These are phyloP conservation scores for Nephromyces sp. DNA, from an alignment of 169 alveolate genomes.

Conservation along the genomic window DNA sequence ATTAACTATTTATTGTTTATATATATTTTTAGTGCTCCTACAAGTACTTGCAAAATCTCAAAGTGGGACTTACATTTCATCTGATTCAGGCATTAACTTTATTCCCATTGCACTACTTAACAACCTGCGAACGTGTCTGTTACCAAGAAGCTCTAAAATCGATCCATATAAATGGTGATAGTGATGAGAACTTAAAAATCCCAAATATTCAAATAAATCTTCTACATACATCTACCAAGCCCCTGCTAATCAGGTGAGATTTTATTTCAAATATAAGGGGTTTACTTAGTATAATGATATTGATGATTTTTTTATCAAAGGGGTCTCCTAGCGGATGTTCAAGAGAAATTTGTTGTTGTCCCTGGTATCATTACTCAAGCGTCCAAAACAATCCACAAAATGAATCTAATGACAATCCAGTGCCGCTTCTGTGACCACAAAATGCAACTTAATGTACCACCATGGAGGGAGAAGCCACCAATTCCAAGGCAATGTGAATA, in stretches of 20 bases:
- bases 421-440: constrained; percentile 37
- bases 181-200: neutral
- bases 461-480: constrained; percentile 32
- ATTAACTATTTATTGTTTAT: no score
- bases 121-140: constrained; percentile 31
- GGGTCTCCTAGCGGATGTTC: neutral
- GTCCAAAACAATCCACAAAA: neutral
- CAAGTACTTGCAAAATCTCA: no score
- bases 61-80: no score
- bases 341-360: neutral
- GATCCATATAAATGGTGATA: neutral
- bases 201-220: neutral
- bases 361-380: constrained; percentile 14
- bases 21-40: no score
- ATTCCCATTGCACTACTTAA: constrained; percentile 27
- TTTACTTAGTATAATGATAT: no score
- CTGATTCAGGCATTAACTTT: constrained; percentile 14
- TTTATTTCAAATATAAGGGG: no score
- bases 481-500: constrained; percentile 27
- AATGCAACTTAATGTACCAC: constrained; percentile 23
- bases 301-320: no score
- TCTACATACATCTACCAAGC: neutral
- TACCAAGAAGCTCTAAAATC: constrained; percentile 19
- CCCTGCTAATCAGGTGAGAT: neutral
- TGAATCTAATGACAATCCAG: constrained; percentile 21